Base-by-base conservation (phyloP, 805 yeast genomes). In the Candida chauliodis region DNA sequence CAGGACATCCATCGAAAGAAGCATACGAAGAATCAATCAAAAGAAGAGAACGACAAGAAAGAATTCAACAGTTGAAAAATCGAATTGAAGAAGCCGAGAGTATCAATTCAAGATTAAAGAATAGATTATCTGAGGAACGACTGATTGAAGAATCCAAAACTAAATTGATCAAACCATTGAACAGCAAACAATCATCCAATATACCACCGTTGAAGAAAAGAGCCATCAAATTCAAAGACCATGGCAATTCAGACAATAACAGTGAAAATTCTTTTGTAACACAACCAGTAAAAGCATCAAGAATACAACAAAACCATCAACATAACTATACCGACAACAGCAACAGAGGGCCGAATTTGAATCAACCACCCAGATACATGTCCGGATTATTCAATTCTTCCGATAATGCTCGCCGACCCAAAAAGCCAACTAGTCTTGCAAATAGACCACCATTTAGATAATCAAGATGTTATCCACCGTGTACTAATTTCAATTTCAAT, bases 351-450 rank as follows among this genome's bases (percentile, higher is more conserved):
- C 73, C 73, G n/a, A 64, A 68, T 41, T 55, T 68, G 27, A 56
- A 67, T 51, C 73, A 68, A 46, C 63, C 69, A 2, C 72, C 73
- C 8, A 51, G 73, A 35, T 68, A 66, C 50, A 54, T 66, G 64
- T 49, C 58, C 14, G 71, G 69, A 4, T 55, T 66, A 17, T 61
- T 62, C 41, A 65, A 58, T 25, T 48, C 47, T 16, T 19, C 41
- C 20, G 15, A 28, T 14, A 23, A 17, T 8, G n/a, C 10, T n/a
- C 29, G 20, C 2, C 29, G 13, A 23, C 11, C 23, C 15, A 24
- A 13, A 15, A 36, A 37, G 17, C 33, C 40, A 33, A 37, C 17
- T 15, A 25, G 30, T 31, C 17, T 38, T 32, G 36, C 36, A 5
- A 35, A 29, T 22, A 36, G 54, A 36, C 56, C 53, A n/a, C 50